Percentiles rank a stretch among this genome's conserved stretches.
These are phyloP conservation scores for Globisporangium lucens DNA, from an alignment of 352 stramenopile species.

Conservation along the genomic window DNA sequence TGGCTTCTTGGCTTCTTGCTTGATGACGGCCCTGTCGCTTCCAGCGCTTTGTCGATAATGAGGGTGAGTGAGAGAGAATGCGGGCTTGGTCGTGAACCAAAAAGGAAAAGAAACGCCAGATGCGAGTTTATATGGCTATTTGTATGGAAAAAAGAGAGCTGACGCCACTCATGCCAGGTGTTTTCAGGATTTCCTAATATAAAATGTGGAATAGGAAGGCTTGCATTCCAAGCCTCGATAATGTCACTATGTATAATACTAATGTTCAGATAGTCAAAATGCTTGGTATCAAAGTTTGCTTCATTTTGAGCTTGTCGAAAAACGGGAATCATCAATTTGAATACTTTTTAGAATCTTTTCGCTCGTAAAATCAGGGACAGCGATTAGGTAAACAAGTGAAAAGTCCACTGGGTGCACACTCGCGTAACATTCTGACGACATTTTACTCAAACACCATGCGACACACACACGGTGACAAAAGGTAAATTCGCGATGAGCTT, in stretches of 20 bases:
- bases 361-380: neutral
- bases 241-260: neutral
- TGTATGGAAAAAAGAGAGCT: neutral
- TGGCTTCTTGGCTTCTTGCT: neutral
- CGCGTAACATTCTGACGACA: neutral
- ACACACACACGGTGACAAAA: neutral
- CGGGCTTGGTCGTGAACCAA: neutral
- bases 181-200: neutral
- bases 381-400: neutral
- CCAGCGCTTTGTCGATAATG: neutral
- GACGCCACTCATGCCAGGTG: too few relatives aligned
- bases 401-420: neutral
- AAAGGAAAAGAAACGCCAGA: too few relatives aligned
- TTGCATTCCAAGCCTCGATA: neutral
- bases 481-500: conserved; percentile 9
- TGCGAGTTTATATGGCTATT: neutral
- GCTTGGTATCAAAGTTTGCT: neutral
- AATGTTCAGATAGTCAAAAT: neutral
- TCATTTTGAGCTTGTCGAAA: neutral
- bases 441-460: neutral
- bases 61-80: neutral
- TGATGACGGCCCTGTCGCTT: neutral
- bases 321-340: neutral
- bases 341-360: neutral
- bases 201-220: neutral